phyloP scores from a whole-genome alignment of 371 early-diverging fungal species.

The Circinella minor region DNA sequence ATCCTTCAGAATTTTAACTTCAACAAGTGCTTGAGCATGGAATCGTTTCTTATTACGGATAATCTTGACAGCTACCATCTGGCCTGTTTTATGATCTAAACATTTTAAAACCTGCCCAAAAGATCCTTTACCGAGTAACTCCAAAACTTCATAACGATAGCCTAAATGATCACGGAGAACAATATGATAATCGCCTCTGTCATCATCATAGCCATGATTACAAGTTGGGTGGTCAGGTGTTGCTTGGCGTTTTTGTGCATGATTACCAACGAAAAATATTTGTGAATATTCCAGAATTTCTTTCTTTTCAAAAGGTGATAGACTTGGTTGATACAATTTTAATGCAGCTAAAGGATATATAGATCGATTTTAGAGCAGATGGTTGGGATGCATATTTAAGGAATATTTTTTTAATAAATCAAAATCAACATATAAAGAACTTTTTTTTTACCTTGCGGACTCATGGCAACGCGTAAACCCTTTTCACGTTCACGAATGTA shows the following conservation, averaged over 20 bases:
- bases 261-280: constrained; percentile 87
- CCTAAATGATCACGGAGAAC: constrained; percentile 77
- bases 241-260: constrained; percentile 60
- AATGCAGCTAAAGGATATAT: constrained; percentile 39
- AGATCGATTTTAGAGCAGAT: background rate
- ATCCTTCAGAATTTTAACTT: constrained; percentile 80
- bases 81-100: constrained; percentile 77
- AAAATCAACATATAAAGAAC: background rate
- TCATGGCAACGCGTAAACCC: constrained; percentile 42
- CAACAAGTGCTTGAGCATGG: constrained; percentile 86
- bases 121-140: constrained; percentile 86
- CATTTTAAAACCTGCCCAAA: constrained; percentile 93
- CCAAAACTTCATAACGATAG: constrained; percentile 84
- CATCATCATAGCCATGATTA: constrained; percentile 85
- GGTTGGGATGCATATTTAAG: background rate
- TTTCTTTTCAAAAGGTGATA: constrained; percentile 80
- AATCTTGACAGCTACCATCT: constrained; percentile 86
- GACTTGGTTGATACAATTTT: constrained; percentile 62
- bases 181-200: constrained; percentile 82
- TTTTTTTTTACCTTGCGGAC: constrained; percentile 36
- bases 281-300: constrained; percentile 83
- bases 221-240: constrained; percentile 48
- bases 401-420: background rate
- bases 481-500: constrained; percentile 13
- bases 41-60: constrained; percentile 89